A percentile compares a stretch with the other conserved stretches of the same genome.
Conservation (phyloP, 1,284 basidiomycete species). For the Tetrapyrgos nigripes region DNA sequence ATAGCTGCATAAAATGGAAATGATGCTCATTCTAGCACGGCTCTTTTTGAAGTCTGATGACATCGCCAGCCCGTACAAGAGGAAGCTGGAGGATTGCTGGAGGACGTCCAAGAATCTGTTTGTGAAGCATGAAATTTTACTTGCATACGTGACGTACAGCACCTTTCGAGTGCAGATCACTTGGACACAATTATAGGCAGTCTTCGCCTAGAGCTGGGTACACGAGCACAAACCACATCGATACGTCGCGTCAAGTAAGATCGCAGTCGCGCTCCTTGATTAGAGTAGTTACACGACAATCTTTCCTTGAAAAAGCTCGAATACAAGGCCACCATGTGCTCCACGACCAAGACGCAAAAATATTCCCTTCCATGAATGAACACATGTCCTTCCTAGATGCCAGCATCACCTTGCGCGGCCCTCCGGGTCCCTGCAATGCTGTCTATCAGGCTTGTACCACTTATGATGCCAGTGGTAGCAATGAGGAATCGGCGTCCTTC, state of each 20-base stretch:
- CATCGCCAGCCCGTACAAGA: too few relatives aligned
- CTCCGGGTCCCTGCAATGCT: conserved; percentile 61
- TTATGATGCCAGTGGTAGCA: conserved; percentile 89
- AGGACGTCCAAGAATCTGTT: background rate
- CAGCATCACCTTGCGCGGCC: conserved; percentile 34
- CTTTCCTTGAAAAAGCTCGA: conserved; percentile 12
- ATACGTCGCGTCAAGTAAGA: conserved; percentile 46
- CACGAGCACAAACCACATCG: conserved; percentile 41
- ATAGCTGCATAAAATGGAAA: too few relatives aligned
- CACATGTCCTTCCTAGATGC: conserved; percentile 24
- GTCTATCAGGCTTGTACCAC: conserved; percentile 75
- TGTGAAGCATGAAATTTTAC: too few relatives aligned
- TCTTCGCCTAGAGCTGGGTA: background rate
- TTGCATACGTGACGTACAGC: too few relatives aligned
- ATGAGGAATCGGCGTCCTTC: conserved; percentile 85
- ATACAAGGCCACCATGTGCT: conserved; percentile 15
- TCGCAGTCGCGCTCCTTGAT: conserved; percentile 6
- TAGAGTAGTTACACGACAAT: conserved; percentile 9
- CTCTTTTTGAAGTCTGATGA: too few relatives aligned
- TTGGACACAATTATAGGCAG: background rate
- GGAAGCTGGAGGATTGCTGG: too few relatives aligned
- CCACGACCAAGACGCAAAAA: conserved; percentile 4
- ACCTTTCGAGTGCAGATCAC: background rate
- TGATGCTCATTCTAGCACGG: too few relatives aligned
- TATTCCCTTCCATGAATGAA: conserved; percentile 27